phyloP scores from a whole-genome alignment of 1,284 basidiomycete species.

The Kwoniella shivajii region DNA sequence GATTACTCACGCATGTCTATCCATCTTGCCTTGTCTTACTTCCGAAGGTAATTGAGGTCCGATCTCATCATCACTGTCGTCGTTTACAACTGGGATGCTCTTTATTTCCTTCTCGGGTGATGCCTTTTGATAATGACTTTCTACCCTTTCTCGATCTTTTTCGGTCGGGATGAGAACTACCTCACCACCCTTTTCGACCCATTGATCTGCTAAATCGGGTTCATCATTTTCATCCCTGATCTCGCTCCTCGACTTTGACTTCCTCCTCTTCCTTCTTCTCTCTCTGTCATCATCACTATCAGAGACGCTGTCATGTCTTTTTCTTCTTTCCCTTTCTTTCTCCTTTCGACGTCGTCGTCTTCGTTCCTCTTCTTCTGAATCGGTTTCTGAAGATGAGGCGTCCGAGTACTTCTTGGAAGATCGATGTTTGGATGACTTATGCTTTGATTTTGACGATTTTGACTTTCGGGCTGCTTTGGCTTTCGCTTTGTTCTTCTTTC shows the following conservation, averaged over 20 bases:
- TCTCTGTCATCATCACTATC: slow-evolving; percentile 28
- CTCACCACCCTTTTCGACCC: slow-evolving; percentile 41
- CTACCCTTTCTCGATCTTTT: slow-evolving; percentile 21
- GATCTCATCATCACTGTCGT: slow-evolving; percentile 69
- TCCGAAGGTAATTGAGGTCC: slow-evolving; percentile 59
- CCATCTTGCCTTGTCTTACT: slow-evolving; percentile 62
- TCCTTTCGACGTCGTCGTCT: slow-evolving; percentile 31
- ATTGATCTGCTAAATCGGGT: slow-evolving; percentile 53
- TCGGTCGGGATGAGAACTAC: slow-evolving; percentile 17
- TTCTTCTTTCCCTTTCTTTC: slow-evolving; percentile 54
- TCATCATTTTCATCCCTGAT: slow-evolving; percentile 47
- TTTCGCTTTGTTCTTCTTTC: slow-evolving; percentile 27
- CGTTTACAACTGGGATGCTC: slow-evolving; percentile 26
- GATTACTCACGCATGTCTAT: slow-evolving; percentile 58
- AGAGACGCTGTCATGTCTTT: slow-evolving; percentile 52
- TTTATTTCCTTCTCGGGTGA: slow-evolving; percentile 1
- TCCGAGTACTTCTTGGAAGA: slow-evolving; percentile 53
- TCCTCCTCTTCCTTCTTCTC: slow-evolving; percentile 57
- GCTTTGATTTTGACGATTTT: slow-evolving; percentile 4
- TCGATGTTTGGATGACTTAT: slow-evolving; percentile 22
- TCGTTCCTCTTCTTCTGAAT: slow-evolving; percentile 63
- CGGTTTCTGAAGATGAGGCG: slow-evolving; percentile 59
- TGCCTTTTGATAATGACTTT: slow-evolving; percentile 6
- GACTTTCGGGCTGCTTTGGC: slow-evolving; percentile 22
- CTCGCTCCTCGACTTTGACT: slow-evolving; percentile 57